A percentile compares a stretch with the other conserved stretches of the same genome.
Evolutionary conservation across 495 filamentous ascomycete species (phyloP).

Genomic region (Friedmanniomyces endolithicus): DNA sequence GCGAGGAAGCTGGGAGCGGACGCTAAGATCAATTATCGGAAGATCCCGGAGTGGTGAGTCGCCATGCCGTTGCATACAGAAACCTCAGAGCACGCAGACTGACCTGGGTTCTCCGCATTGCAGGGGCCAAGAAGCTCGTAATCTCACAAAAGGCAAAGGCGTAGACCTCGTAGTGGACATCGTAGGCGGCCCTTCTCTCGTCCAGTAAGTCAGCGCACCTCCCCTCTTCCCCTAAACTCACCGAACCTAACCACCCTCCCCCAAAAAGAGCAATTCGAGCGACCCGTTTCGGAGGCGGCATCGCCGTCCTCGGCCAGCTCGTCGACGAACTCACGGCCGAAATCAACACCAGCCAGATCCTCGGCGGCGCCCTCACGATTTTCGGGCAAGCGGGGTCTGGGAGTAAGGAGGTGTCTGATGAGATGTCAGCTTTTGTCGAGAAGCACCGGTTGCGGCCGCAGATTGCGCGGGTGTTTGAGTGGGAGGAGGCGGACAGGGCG

Average conservation of each 20-base stretch:
- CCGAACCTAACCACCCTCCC: too few species aligned
- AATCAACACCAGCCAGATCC: neutral
- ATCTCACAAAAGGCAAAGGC: conserved; percentile 29
- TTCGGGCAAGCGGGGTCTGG: conserved; percentile 6
- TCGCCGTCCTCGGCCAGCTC: conserved; percentile 10
- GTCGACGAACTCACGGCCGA: neutral
- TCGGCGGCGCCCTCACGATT: conserved; percentile 3
- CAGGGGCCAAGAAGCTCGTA: conserved; percentile 9
- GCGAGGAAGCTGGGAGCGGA: conserved; percentile 34
- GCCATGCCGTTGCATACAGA: conserved; percentile 13
- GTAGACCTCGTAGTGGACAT: conserved; percentile 39
- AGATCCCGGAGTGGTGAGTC: conserved; percentile 31
- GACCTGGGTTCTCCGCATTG: neutral
- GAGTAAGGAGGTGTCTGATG: conserved; percentile 12
- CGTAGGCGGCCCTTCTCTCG: conserved; percentile 37
- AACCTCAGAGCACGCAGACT: neutral
- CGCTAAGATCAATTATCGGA: conserved; percentile 35
- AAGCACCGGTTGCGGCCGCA: conserved; percentile 22
- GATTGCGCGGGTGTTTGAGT: conserved; percentile 23
- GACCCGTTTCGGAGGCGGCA: conserved; percentile 6
- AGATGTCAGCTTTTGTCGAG: conserved; percentile 24
- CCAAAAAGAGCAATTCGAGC: neutral
- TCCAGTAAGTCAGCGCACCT: conserved; percentile 4
- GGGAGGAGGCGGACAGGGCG: conserved; percentile 30
- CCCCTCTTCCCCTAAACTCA: too few species aligned